Conservation (phyloP, 208 protist species). For the Trypanosoma theileri region DNA sequence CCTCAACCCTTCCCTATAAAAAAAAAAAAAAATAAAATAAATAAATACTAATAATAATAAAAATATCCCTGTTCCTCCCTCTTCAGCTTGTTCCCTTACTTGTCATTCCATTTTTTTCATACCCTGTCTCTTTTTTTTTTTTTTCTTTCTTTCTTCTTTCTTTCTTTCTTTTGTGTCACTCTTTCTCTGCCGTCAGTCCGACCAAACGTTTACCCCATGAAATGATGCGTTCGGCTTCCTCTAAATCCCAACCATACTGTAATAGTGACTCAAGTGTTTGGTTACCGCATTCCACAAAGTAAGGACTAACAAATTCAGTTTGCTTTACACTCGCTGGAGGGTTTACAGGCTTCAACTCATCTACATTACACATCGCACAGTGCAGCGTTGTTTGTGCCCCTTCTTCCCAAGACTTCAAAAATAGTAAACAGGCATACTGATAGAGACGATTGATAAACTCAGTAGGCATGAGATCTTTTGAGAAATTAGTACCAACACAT, state of each 20-base stretch:
- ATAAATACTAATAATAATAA: slow-evolving; percentile 15
- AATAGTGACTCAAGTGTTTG: slow-evolving; percentile 62
- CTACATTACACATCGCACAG: slow-evolving; percentile 77
- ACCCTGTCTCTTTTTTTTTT: background rate
- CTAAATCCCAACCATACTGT: slow-evolving; percentile 78
- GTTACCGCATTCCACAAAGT: slow-evolving; percentile 85
- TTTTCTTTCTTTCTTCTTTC: background rate
- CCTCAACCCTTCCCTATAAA: background rate
- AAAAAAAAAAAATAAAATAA: slow-evolving; percentile 3
- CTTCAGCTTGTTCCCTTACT: background rate
- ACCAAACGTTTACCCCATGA: slow-evolving; percentile 67
- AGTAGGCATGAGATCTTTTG: slow-evolving; percentile 42
- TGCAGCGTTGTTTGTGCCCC: slow-evolving; percentile 87
- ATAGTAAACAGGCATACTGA: slow-evolving; percentile 41
- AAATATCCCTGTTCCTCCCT: background rate
- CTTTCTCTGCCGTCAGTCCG: slow-evolving; percentile 28
- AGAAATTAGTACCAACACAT: slow-evolving; percentile 74
- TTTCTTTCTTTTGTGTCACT: background rate
- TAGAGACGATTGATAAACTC: slow-evolving; percentile 33
- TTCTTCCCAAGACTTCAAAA: slow-evolving; percentile 68
- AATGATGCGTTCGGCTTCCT: slow-evolving; percentile 62
- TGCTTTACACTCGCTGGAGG: slow-evolving; percentile 14
- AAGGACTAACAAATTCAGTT: slow-evolving; percentile 54
- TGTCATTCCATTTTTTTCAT: background rate
- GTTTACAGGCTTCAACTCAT: slow-evolving; percentile 67